phyloP scores from a whole-genome alignment of 202 grass and related monocot genomes.

The Elaeis oleifera region DNA sequence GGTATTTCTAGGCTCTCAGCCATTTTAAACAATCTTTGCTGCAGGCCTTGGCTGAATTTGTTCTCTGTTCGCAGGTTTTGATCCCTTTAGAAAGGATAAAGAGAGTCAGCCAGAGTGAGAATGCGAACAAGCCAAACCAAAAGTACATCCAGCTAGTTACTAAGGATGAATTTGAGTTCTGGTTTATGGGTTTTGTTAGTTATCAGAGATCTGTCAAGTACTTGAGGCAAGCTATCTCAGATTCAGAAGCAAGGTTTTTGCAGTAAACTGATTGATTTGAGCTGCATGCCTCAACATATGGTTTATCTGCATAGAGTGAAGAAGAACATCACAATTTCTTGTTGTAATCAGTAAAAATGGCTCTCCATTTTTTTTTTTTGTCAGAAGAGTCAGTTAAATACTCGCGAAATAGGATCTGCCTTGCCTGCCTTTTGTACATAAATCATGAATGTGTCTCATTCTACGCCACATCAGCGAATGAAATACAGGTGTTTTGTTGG shows the following conservation, averaged over 20 bases:
- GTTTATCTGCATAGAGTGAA: no score
- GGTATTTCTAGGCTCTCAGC: slow-evolving; percentile 15
- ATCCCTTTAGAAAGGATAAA: slow-evolving; percentile 4
- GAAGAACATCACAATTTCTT: no score
- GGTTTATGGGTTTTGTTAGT: slow-evolving; percentile 18
- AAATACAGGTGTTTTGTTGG: no score
- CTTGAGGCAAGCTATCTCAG: slow-evolving; percentile 12
- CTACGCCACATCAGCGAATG: no score
- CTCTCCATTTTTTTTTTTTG: no score
- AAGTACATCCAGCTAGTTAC: slow-evolving; percentile 17
- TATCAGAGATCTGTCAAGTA: slow-evolving; percentile 15
- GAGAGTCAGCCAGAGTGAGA: slow-evolving; percentile 4
- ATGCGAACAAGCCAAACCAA: slow-evolving; percentile 4
- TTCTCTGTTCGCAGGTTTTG: slow-evolving; percentile 8
- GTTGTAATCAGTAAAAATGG: no score
- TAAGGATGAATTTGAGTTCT: slow-evolving; percentile 13
- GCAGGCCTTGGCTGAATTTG: neutral
- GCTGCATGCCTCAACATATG: neutral
- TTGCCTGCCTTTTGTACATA: no score
- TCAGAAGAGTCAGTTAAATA: no score
- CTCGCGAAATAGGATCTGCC: no score
- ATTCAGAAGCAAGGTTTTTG: neutral
- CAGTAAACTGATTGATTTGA: neutral
- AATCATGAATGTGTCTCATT: no score
- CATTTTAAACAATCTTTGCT: no score